These are phyloP conservation scores for Cubamyces lactineus DNA, from an alignment of 768 basidiomycete genomes.

Conservation along the genomic window DNA sequence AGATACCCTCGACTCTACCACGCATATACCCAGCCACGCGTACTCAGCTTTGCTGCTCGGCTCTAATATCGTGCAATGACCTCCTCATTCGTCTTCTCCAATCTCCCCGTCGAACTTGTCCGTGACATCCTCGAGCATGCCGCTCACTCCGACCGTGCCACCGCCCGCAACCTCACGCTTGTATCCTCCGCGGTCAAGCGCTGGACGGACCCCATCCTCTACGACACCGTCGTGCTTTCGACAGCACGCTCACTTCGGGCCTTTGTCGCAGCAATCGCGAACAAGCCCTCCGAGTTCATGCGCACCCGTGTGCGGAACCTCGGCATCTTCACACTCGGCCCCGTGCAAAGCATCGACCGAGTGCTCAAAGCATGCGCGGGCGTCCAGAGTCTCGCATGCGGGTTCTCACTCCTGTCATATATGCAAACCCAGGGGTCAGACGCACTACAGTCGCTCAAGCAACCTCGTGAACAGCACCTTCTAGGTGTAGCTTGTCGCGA, in stretches of 20 bases:
- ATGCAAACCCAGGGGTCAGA: conserved; percentile 21
- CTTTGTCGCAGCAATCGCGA: conserved; percentile 35
- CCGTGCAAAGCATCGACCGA: conserved; percentile 36
- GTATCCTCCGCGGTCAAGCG: conserved; percentile 39
- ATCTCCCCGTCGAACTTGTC: conserved; percentile 41
- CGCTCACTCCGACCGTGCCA: conserved; percentile 31
- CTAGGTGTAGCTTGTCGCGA: conserved; percentile 40
- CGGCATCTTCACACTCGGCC: conserved; percentile 41
- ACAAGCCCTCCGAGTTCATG: conserved; percentile 33
- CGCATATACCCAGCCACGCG: conserved; percentile 11
- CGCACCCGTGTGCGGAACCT: conserved; percentile 36
- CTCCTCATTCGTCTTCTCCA: conserved; percentile 27
- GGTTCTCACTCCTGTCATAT: conserved; percentile 39
- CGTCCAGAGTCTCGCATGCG: conserved; percentile 40
- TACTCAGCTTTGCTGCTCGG: background rate
- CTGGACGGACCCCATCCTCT: conserved; percentile 41
- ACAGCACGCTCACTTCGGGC: conserved; percentile 35
- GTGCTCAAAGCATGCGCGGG: conserved; percentile 38
- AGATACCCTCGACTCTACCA: conserved; percentile 12
- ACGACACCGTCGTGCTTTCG: conserved; percentile 42
- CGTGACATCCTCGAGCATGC: conserved; percentile 42
- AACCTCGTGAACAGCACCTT: conserved; percentile 39
- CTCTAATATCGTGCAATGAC: conserved; percentile 12
- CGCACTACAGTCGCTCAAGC: conserved; percentile 24
- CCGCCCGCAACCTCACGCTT: conserved; percentile 39